These are phyloP conservation scores for Lachancea kluyveri DNA, from an alignment of 805 yeast species.

Conservation along the genomic window DNA sequence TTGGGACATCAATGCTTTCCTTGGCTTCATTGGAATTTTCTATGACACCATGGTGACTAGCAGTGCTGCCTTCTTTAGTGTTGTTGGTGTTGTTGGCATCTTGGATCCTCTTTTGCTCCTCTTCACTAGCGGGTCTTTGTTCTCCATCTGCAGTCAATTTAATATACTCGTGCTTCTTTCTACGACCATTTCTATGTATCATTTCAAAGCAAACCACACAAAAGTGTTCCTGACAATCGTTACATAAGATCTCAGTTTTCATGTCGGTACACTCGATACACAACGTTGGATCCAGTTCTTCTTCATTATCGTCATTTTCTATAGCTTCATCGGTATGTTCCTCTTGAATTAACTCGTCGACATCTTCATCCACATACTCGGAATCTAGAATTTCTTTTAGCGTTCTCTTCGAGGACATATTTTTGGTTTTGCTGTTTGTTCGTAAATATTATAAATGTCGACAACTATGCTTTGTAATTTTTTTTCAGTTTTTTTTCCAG, in stretches of 20 bases:
- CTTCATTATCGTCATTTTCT: conserved; percentile 24
- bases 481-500: no score
- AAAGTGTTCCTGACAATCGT: conserved; percentile 57
- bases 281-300: conserved; percentile 31
- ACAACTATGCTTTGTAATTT: no score
- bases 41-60: no score
- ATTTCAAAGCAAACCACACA: conserved; percentile 65
- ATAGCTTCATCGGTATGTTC: conserved; percentile 16
- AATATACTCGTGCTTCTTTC: conserved; percentile 39
- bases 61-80: conserved; percentile 2
- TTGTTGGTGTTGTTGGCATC: conserved; percentile 13
- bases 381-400: conserved; percentile 35
- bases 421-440: no score
- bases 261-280: conserved; percentile 74
- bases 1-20: conserved; percentile 11
- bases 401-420: conserved; percentile 23
- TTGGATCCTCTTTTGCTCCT: conserved; percentile 12
- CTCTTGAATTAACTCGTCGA: conserved; percentile 19
- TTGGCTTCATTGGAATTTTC: conserved; percentile 17
- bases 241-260: conserved; percentile 59
- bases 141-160: conserved; percentile 17
- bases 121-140: conserved; percentile 14
- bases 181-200: conserved; percentile 63
- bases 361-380: conserved; percentile 30
- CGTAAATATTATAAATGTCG: no score